phyloP scores from a whole-genome alignment of 305 asterid species.

The Withania somnifera region DNA sequence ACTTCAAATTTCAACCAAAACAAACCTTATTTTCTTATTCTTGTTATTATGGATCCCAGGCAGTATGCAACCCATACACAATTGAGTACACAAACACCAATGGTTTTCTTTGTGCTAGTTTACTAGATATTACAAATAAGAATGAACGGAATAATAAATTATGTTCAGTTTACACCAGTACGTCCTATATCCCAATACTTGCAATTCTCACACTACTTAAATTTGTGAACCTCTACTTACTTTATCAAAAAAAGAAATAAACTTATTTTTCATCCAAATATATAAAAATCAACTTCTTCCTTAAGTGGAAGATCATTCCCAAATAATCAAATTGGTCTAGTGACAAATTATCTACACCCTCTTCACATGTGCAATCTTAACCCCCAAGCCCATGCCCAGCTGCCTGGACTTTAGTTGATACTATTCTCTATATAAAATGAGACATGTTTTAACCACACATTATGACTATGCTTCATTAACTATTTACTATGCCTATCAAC shows the following conservation, averaged over 20 bases:
- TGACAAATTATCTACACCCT: not conserved
- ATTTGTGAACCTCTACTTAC: not conserved
- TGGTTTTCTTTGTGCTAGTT: not conserved
- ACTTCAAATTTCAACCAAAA: not conserved
- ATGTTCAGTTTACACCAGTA: not conserved
- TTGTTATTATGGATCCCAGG: not conserved
- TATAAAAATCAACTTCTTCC: not conserved
- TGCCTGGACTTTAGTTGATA: not conserved
- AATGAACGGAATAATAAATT: not conserved
- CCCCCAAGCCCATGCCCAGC: not conserved
- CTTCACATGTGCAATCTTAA: not conserved
- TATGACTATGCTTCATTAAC: not conserved
- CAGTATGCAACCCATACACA: not conserved
- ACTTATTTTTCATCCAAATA: not conserved
- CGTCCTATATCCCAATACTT: not conserved
- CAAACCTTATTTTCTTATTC: not conserved
- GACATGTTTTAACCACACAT: not conserved
- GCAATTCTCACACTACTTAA: not conserved
- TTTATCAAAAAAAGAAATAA: not conserved
- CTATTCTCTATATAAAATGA: not conserved
- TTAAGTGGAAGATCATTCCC: not conserved
- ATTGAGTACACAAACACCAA: not conserved
- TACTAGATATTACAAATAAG: not conserved
- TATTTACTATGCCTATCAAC: not conserved
- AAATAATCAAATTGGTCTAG: not conserved